These are phyloP conservation scores for Conticribra weissflogii DNA, from an alignment of 108 stramenopile genomes.

Conservation along the genomic window DNA sequence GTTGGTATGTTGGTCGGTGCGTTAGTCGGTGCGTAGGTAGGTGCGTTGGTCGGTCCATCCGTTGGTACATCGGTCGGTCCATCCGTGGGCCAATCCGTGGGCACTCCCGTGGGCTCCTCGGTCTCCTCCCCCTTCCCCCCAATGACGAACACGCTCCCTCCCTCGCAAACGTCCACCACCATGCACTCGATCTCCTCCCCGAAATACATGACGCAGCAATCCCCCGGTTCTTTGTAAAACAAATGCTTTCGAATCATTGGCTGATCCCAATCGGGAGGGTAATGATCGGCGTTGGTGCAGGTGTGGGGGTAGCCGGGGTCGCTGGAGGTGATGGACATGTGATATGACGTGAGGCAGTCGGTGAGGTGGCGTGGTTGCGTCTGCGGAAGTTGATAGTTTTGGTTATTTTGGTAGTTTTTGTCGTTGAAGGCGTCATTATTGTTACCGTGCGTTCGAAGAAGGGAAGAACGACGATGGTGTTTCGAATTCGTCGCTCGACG, in stretches of 20 bases:
- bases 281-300: background rate
- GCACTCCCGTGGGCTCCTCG: background rate
- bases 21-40: background rate
- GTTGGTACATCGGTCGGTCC: background rate
- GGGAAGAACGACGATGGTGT: background rate
- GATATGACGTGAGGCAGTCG: background rate
- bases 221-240: background rate
- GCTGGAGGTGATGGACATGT: background rate
- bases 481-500: background rate
- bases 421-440: background rate
- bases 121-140: background rate
- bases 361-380: background rate
- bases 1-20: background rate
- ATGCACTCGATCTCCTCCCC: background rate
- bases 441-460: background rate
- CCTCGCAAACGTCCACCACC: background rate
- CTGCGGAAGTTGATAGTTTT: no score
- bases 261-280: background rate
- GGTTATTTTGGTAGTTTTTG: background rate
- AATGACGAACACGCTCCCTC: background rate
- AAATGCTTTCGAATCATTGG: background rate
- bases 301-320: background rate
- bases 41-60: background rate
- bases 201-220: background rate
- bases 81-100: background rate